Base-by-base conservation (phyloP, 352 stramenopile genomes). In the Pseudoperonospora humuli region DNA sequence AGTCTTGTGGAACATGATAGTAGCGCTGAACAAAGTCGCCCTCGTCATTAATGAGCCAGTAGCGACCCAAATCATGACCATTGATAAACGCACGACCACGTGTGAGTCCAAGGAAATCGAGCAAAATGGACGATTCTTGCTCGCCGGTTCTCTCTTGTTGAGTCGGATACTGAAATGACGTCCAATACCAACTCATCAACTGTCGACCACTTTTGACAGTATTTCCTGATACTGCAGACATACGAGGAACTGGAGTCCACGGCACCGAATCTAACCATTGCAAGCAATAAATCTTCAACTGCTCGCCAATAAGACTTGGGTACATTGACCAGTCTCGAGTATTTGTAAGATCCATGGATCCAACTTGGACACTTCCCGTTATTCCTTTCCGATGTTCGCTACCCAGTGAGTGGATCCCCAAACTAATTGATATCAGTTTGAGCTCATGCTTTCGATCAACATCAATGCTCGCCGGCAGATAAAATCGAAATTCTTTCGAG, bases 21-120 rank as follows among this genome's bases (percentile, higher is more conserved):
- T 84, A 83, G 13, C 62, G 75, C 48, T 86, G 75, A n/a, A 80
- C 57, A 27, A 73, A 79, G 23, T 70, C 41, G 9, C 57, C 75
- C 25, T 70, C 44, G 33, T 75, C 46, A 44, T 67, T 67, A 32
- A 81, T 69, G 18, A 84, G 53, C 75, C 75, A 86, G 49, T 75
- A 76, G 44, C 75, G 75, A 3, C 75, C 75, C n/a, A 86, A 37
- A 18, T 80, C 67, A 38, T 83, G 64, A 17, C 75, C 75, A 39
- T 86, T 86, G 3, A 86, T 59, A 45, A 70, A 86, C 21, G 61
- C 50, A 3, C 67, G 71, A 11, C 75, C 75, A 36, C 75, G 71
- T 4, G 70, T 80, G 20, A 86, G 67, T 2, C 75, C 75, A 3
- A 69, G 27, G 15, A 59, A 74, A 39, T 86, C 75, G 14, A 86